These are phyloP conservation scores for Kodamaea laetipori DNA, from an alignment of 805 yeast species.

Conservation along the genomic window DNA sequence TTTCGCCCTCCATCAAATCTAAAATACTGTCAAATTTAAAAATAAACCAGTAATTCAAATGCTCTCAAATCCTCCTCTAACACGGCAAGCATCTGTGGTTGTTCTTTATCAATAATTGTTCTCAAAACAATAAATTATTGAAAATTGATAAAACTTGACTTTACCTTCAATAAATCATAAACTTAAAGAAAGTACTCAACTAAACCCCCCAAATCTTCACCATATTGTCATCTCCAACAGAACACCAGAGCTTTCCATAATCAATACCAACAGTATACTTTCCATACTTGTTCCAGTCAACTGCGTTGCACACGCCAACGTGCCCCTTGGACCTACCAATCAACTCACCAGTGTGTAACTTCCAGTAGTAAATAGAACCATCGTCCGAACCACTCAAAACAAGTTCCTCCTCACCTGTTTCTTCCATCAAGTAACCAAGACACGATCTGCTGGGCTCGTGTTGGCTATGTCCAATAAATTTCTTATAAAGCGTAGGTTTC, in stretches of 20 bases:
- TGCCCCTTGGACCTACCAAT: slow-evolving; percentile 66
- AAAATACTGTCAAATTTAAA: too few relatives aligned
- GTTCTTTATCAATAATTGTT: too few relatives aligned
- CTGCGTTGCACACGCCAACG: slow-evolving; percentile 68
- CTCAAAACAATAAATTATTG: too few relatives aligned
- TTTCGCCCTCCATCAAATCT: too few relatives aligned
- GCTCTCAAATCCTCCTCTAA: too few relatives aligned
- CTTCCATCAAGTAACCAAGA: slow-evolving; percentile 59
- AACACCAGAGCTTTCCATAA: slow-evolving; percentile 62
- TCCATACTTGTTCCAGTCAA: slow-evolving; percentile 61
- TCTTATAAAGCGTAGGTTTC: slow-evolving; percentile 56
- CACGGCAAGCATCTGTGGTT: too few relatives aligned
- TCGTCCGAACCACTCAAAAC: slow-evolving; percentile 85
- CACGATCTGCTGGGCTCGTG: slow-evolving; percentile 70
- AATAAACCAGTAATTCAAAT: too few relatives aligned
- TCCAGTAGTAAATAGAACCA: slow-evolving; percentile 78
- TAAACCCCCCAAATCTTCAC: slow-evolving; percentile 66
- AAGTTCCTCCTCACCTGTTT: slow-evolving; percentile 54
- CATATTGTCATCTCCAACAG: slow-evolving; percentile 80
- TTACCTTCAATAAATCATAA: too few relatives aligned
- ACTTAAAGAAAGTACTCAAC: too few relatives aligned
- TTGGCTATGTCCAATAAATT: slow-evolving; percentile 73
- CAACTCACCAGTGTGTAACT: slow-evolving; percentile 66
- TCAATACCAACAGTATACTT: slow-evolving; percentile 23
- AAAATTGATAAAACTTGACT: too few relatives aligned